A percentile compares a stretch with the other conserved stretches of the same genome.
Evolutionary conservation across 2,329 filamentous ascomycete species (phyloP).

Genomic region (Stromatinia cepivora): DNA sequence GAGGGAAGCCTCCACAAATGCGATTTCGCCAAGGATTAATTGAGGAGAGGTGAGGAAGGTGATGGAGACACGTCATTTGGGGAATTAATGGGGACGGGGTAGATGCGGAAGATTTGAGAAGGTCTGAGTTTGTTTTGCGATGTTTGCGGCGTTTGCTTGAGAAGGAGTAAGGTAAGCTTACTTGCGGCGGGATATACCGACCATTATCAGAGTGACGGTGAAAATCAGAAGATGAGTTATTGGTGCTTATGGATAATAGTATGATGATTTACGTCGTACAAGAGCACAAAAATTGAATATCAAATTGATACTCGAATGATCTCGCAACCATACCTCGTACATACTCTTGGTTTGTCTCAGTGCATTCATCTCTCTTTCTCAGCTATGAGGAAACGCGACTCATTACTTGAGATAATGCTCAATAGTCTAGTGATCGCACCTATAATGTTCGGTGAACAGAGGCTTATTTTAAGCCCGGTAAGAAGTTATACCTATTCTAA

Average conservation of each 20-base stretch:
- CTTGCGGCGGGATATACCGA: neutral
- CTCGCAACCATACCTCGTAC: neutral
- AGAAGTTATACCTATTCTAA: neutral
- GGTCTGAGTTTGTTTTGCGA: neutral
- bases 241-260: neutral
- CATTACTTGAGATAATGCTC: neutral
- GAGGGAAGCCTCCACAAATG: neutral
- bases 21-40: neutral
- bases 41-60: neutral
- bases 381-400: neutral
- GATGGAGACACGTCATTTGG: neutral
- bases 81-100: no score
- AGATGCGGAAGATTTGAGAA: neutral
- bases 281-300: neutral
- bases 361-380: neutral
- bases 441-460: neutral
- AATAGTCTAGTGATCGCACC: neutral
- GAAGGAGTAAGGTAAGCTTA: constrained; percentile 8
- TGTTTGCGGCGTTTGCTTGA: neutral
- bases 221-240: neutral
- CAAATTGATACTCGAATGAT: neutral
- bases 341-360: constrained; percentile 10
- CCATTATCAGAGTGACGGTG: neutral
- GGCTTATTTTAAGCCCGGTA: neutral
- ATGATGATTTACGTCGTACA: neutral